Conservation (phyloP, 2,329 filamentous ascomycete species). For the Colletotrichum musicola region DNA sequence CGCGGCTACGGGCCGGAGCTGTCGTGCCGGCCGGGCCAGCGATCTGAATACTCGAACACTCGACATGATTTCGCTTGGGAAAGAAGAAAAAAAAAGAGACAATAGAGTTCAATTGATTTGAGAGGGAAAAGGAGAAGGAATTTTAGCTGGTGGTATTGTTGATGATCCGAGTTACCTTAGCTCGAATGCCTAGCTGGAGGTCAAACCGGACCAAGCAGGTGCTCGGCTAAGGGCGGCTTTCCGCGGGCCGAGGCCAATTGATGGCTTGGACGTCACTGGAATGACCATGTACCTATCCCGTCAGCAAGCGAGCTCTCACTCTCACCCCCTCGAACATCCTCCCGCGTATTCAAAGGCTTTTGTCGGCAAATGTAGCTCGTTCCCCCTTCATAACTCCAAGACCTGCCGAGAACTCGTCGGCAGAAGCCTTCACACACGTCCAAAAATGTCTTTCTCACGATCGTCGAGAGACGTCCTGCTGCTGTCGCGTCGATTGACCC, state of each 20-base stretch:
- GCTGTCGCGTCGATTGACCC: conserved; percentile 57
- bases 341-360: conserved; percentile 38
- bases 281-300: conserved; percentile 26
- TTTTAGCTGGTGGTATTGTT: conserved; percentile 10
- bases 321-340: conserved; percentile 21
- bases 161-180: conserved; percentile 32
- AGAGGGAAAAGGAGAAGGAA: conserved; percentile 33
- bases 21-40: conserved; percentile 50
- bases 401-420: conserved; percentile 38
- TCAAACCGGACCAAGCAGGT: conserved; percentile 37
- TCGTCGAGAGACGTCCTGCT: conserved; percentile 59
- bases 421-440: conserved; percentile 21
- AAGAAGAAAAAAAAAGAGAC: neutral
- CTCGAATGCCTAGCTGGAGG: conserved; percentile 36
- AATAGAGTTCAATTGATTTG: neutral
- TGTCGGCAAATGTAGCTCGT: conserved; percentile 42
- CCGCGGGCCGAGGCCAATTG: conserved; percentile 51
- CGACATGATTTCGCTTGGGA: conserved; percentile 49
- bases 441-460: conserved; percentile 61
- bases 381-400: conserved; percentile 10
- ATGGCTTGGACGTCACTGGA: conserved; percentile 33
- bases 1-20: conserved; percentile 44
- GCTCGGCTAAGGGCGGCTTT: conserved; percentile 59
- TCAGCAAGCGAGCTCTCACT: conserved; percentile 35
- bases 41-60: conserved; percentile 54